Evolutionary conservation across 2,329 filamentous ascomycete genomes (phyloP).

Genomic region (Diatrype stigma): DNA sequence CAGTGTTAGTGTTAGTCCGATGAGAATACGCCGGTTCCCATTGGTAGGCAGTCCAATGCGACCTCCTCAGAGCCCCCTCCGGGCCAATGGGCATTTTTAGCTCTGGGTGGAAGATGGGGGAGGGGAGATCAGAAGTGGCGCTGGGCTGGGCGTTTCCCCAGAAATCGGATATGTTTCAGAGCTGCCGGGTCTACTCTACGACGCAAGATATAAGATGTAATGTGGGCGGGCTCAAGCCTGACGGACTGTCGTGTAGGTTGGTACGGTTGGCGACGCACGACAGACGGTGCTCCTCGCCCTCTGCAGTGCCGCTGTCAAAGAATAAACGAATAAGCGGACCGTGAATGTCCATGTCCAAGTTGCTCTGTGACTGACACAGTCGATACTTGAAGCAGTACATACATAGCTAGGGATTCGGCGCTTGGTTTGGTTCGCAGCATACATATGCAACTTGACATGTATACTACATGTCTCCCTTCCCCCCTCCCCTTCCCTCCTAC

Average conservation of each 20-base stretch:
- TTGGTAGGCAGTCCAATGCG: neutral
- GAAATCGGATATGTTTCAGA: neutral
- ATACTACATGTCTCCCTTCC: neutral
- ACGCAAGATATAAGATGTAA: too few species aligned
- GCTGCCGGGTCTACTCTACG: neutral
- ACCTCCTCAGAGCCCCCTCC: neutral
- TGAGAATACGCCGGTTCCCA: neutral
- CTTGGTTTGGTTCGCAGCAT: neutral
- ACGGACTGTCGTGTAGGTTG: neutral
- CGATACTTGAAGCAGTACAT: neutral
- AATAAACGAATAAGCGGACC: neutral
- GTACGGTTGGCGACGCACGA: neutral
- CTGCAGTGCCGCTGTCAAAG: neutral
- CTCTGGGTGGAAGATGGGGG: neutral
- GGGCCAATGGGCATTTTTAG: neutral
- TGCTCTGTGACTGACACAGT: neutral
- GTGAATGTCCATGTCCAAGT: neutral
- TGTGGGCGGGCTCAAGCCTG: neutral
- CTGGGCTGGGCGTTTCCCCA: neutral
- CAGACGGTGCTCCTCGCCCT: neutral
- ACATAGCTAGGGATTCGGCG: neutral
- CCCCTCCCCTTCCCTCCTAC: too few species aligned
- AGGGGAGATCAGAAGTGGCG: neutral
- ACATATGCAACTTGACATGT: neutral
- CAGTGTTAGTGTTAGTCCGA: too few species aligned